Base-by-base conservation (phyloP, 306 rosid genomes). In the Prosopis cineraria region DNA sequence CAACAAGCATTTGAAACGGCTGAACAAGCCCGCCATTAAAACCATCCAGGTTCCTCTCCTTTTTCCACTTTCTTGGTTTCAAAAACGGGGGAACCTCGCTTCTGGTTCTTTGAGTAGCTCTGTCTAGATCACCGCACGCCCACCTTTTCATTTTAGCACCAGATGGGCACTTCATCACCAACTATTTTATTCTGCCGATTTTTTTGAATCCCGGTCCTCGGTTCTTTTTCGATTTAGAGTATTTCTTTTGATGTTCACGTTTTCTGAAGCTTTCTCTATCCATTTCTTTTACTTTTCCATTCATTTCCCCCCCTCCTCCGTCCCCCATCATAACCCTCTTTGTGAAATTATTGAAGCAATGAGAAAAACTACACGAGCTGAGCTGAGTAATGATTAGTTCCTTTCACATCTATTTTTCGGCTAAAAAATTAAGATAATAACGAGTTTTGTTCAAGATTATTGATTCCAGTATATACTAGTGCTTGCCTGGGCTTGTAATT, bases 11-110 rank as follows among this genome's bases (percentile, higher is more conserved):
- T 91, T 96, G 86, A 81, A 87, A 67, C 98, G 97, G 34, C 81
- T 96, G 80, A 96, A 96, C 87, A 96, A 96, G 74, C 90, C 94
- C 47, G 77, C 98, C 78, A 84, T 89, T 6, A 90, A 93, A 73
- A 88, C 85, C 90, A 93, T 96, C 75, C 74, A 93, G 98, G 97
- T 96, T 65, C 7, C 16, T 72, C 43, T 68, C 30, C 40, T 68
- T 40, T n/a, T 14, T 1, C 20, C 6, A 16, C 39, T 33, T 30
- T 34, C 6, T 2, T 33, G 3, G 48, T 72, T 52, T 77, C 24
- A 20, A 47, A 9, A 3, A 34, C 39, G 3, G 34, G 36, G 65
- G 36, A 77, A 77, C 34, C 36, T 41, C 66, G 60, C 16, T 24
- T 29, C 10, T 65, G 14, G 14, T 34, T 20, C 27, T 25, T 24